phyloP scores from a whole-genome alignment of 2,329 filamentous ascomycete species.

The Alternaria gansuensis region DNA sequence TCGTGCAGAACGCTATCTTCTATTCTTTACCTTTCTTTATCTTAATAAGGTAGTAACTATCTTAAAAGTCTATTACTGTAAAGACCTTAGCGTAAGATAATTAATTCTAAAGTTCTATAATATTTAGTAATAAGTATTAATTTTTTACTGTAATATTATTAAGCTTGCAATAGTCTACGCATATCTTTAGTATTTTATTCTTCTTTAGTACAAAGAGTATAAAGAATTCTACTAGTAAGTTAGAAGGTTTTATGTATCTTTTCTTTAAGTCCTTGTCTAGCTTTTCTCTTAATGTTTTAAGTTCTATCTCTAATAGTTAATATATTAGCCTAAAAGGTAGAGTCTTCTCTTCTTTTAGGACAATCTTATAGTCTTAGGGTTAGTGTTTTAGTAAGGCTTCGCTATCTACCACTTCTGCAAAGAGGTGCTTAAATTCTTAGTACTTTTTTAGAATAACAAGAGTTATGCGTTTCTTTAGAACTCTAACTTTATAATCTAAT shows the following conservation, averaged over 20 bases:
- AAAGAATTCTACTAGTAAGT: slow-evolving; percentile 6
- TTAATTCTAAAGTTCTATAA: too few species aligned
- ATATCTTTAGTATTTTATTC: slow-evolving; percentile 7
- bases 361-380: slow-evolving; percentile 7
- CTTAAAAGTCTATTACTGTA: too few species aligned
- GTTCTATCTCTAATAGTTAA: background rate
- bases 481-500: background rate
- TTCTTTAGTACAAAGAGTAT: slow-evolving; percentile 16
- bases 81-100: too few species aligned
- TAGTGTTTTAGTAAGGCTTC: slow-evolving; percentile 8
- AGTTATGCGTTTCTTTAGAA: background rate
- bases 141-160: too few species aligned
- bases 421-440: slow-evolving; percentile 4
- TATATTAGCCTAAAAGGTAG: background rate
- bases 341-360: slow-evolving; percentile 4
- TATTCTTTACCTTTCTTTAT: too few species aligned
- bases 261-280: background rate
- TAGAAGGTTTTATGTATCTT: background rate
- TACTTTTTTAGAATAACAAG: background rate
- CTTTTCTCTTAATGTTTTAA: background rate
- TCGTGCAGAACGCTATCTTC: too few species aligned
- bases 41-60: too few species aligned
- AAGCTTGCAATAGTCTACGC: slow-evolving; percentile 8
- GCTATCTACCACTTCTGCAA: background rate
- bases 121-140: too few species aligned